Conservation (phyloP, 2,329 filamentous ascomycete species). For the Didymella arachidicola region DNA sequence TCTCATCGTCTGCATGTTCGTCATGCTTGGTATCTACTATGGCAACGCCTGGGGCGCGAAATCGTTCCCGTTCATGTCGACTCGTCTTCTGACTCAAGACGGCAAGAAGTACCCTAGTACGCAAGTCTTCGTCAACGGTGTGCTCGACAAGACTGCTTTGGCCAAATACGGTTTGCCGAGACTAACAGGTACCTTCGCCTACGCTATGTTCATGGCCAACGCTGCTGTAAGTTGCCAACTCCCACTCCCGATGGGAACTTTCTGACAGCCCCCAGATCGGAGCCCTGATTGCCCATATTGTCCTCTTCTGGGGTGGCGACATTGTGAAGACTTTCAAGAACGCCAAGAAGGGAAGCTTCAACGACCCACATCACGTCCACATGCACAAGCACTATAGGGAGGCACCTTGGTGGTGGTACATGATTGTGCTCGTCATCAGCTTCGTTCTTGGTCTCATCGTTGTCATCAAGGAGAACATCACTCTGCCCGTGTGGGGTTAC, state of each 20-base stretch:
- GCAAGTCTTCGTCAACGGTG: conserved; percentile 22
- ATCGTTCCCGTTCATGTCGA: conserved; percentile 26
- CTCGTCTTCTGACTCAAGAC: conserved; percentile 23
- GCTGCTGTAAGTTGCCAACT: conserved; percentile 17
- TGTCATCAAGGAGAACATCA: conserved; percentile 26
- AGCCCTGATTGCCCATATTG: conserved; percentile 22
- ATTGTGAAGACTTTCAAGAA: conserved; percentile 22
- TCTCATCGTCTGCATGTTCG: conserved; percentile 20
- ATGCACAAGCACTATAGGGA: conserved; percentile 27
- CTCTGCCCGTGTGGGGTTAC: conserved; percentile 25
- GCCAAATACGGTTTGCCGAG: conserved; percentile 24
- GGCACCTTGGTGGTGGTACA: conserved; percentile 29
- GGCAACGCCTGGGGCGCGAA: conserved; percentile 27
- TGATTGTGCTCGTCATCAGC: conserved; percentile 21
- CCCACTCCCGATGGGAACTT: not conserved
- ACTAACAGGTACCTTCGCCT: conserved; percentile 25
- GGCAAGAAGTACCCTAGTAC: conserved; percentile 22
- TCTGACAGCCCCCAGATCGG: conserved; percentile 19
- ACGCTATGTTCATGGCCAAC: conserved; percentile 30
- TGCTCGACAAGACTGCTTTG: conserved; percentile 24
- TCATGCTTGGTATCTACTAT: conserved; percentile 27
- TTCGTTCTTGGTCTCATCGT: conserved; percentile 26
- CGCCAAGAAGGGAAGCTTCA: conserved; percentile 21
- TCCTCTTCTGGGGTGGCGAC: conserved; percentile 28
- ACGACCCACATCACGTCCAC: conserved; percentile 23